Evolutionary conservation across 2,329 filamentous ascomycete species (phyloP).

Genomic region (Fusarium sublunatum): DNA sequence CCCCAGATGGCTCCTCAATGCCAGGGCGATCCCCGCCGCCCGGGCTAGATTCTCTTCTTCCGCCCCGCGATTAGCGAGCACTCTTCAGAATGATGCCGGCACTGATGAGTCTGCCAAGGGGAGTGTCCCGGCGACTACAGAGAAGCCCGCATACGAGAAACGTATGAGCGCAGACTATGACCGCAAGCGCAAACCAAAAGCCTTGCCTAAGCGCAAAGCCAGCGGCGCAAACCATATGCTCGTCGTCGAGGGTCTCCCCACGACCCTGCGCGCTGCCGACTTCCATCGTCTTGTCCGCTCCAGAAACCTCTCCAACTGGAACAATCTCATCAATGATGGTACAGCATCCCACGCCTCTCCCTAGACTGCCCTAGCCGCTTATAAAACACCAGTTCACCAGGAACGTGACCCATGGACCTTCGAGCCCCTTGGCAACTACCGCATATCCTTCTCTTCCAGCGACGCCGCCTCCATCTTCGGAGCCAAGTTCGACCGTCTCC

Average conservation of each 20-base stretch:
- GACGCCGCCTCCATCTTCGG: slow-evolving; percentile 72
- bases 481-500: slow-evolving; percentile 50
- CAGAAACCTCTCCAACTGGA: slow-evolving; percentile 76
- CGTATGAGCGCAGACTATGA: not conserved
- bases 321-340: slow-evolving; percentile 70
- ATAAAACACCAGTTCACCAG: slow-evolving; percentile 64
- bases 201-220: not conserved
- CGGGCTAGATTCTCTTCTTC: slow-evolving; percentile 19
- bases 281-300: slow-evolving; percentile 73
- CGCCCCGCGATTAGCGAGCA: no score
- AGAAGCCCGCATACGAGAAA: not conserved
- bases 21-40: slow-evolving; percentile 36
- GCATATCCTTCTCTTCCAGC: slow-evolving; percentile 72
- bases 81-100: not conserved
- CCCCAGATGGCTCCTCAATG: slow-evolving; percentile 44
- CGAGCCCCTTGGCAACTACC: slow-evolving; percentile 72
- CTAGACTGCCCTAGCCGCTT: not conserved
- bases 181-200: not conserved
- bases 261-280: slow-evolving; percentile 72
- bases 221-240: slow-evolving; percentile 54
- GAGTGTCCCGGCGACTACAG: not conserved
- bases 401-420: slow-evolving; percentile 72
- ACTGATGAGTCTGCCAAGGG: slow-evolving; percentile 1
- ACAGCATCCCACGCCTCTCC: slow-evolving; percentile 11
- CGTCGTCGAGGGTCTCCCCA: slow-evolving; percentile 68